Evolutionary conservation across 305 asterid species (phyloP).

Genomic region (Plantago coronopus): DNA sequence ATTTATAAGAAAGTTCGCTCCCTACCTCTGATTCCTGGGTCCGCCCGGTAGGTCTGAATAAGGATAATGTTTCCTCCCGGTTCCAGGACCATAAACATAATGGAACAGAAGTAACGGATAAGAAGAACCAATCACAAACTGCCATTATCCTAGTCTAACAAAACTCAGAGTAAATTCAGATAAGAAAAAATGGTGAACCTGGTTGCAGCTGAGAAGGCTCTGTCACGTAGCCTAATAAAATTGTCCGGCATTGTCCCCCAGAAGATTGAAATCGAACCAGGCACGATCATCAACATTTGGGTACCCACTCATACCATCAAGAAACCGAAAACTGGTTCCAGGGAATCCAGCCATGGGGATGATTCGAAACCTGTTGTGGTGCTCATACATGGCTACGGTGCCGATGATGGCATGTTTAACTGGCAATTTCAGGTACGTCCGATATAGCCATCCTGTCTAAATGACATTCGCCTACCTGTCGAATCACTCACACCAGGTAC

Average conservation of each 20-base stretch:
- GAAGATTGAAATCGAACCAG: slow-evolving; percentile 36
- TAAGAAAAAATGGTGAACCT: slow-evolving; percentile 40
- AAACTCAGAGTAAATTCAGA: too few species aligned
- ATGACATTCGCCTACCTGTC: too few species aligned
- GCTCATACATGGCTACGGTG: slow-evolving; percentile 76
- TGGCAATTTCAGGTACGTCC: slow-evolving; percentile 44
- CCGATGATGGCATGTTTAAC: slow-evolving; percentile 67
- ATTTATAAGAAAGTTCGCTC: too few species aligned
- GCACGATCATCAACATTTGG: slow-evolving; percentile 48
- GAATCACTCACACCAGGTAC: too few species aligned
- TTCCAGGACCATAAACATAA: too few species aligned
- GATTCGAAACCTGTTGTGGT: slow-evolving; percentile 55
- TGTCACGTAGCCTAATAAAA: slow-evolving; percentile 42
- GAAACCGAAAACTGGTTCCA: slow-evolving; percentile 27
- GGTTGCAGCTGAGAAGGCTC: slow-evolving; percentile 41
- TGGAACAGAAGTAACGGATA: too few species aligned
- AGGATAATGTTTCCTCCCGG: too few species aligned
- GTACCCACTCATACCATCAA: slow-evolving; percentile 45
- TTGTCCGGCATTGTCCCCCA: slow-evolving; percentile 45
- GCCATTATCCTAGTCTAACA: too few species aligned
- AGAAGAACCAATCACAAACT: too few species aligned
- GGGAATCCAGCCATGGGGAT: not conserved
- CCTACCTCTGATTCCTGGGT: too few species aligned
- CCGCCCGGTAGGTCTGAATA: too few species aligned
- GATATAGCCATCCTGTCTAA: too few species aligned